phyloP scores from a whole-genome alignment of 169 alveolate genomes.

The Plasmodium chabaudi region DNA sequence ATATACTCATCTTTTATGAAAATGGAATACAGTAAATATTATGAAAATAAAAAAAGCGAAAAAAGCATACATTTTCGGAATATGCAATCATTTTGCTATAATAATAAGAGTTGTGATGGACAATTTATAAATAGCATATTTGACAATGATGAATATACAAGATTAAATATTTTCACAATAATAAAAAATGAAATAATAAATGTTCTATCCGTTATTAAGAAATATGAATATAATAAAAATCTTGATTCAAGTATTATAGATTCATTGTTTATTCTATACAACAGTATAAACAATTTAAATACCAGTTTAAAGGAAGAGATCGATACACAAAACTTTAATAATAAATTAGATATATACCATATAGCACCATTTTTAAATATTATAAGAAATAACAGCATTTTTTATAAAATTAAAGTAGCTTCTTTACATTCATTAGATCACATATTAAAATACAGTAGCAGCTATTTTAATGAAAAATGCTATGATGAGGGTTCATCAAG shows the following conservation, averaged over 20 bases:
- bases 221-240: slow-evolving; percentile 67
- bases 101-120: slow-evolving; percentile 4
- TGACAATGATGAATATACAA: slow-evolving; percentile 29
- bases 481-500: background rate
- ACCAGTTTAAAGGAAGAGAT: slow-evolving; percentile 37
- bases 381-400: slow-evolving; percentile 69
- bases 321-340: slow-evolving; percentile 37
- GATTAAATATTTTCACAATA: slow-evolving; percentile 64
- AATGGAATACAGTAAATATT: slow-evolving; percentile 58
- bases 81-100: slow-evolving; percentile 1
- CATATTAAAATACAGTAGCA: slow-evolving; percentile 51
- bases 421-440: slow-evolving; percentile 72
- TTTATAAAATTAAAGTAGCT: slow-evolving; percentile 63
- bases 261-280: slow-evolving; percentile 70
- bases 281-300: slow-evolving; percentile 67
- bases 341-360: slow-evolving; percentile 74
- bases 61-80: slow-evolving; percentile 9
- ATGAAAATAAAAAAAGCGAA: slow-evolving; percentile 44
- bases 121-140: background rate
- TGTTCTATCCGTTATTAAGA: slow-evolving; percentile 70
- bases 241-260: slow-evolving; percentile 71
- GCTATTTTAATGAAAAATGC: slow-evolving; percentile 29
- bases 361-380: slow-evolving; percentile 77
- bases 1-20: slow-evolving; percentile 6
- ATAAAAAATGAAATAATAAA: slow-evolving; percentile 77